Percentiles rank a stretch among this genome's conserved stretches.
phyloP scores from a whole-genome alignment of 202 grass and related monocot species.

The Panicum hallii region DNA sequence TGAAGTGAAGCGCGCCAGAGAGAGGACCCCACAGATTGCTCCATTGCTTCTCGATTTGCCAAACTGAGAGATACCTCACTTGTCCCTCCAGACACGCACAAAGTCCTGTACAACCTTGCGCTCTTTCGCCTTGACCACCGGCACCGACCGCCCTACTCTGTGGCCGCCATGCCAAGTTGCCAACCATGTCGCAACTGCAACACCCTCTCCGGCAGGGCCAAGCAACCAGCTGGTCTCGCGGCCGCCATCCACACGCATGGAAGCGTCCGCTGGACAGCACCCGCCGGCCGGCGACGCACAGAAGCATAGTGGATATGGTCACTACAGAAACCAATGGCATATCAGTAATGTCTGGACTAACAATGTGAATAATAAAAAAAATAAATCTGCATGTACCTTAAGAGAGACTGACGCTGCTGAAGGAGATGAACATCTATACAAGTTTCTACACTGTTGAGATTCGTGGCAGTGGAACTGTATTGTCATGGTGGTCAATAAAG shows the following conservation, averaged over 20 bases:
- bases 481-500: not conserved
- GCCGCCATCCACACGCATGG: not conserved
- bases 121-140: not conserved
- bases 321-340: not conserved
- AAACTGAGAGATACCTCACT: slow-evolving; percentile 35
- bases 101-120: not conserved
- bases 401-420: not conserved
- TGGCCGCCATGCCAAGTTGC: not conserved
- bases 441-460: slow-evolving; percentile 8
- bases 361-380: not conserved
- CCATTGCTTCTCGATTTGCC: slow-evolving; percentile 7
- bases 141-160: not conserved
- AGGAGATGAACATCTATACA: not conserved
- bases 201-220: not conserved
- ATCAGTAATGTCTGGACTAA: not conserved
- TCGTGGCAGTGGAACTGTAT: not conserved
- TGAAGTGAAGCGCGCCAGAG: not conserved
- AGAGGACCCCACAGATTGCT: not conserved
- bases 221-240: not conserved
- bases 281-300: no score
- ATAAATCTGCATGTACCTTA: not conserved
- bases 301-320: not conserved
- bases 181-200: not conserved
- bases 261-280: no score
- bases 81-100: slow-evolving; percentile 22